Evolutionary conservation across 805 yeast species (phyloP).

Genomic region (Lachancea sp.): DNA sequence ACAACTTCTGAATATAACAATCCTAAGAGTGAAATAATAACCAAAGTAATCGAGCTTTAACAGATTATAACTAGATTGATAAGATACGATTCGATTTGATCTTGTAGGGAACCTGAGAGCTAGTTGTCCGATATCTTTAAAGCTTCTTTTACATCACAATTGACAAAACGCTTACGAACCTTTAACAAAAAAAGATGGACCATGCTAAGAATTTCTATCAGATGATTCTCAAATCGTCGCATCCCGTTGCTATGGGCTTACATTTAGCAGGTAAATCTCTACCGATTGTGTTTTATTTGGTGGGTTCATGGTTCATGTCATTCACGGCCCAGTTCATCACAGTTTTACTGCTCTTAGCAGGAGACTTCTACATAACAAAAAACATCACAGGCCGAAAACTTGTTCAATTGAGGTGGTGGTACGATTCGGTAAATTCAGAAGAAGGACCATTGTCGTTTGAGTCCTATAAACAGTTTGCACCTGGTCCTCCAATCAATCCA

Average conservation of each 20-base stretch:
- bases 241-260: conserved; percentile 27
- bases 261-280: conserved; percentile 29
- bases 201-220: conserved; percentile 28
- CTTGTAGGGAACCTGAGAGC: too few relatives aligned
- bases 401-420: conserved; percentile 97
- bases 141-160: too few relatives aligned
- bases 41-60: too few relatives aligned
- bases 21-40: too few relatives aligned
- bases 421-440: conserved; percentile 48
- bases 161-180: too few relatives aligned
- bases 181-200: too few relatives aligned
- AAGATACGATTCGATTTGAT: too few relatives aligned
- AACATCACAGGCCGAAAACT: conserved; percentile 84
- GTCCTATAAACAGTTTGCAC: conserved; percentile 35
- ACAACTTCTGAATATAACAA: too few relatives aligned
- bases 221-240: conserved; percentile 32
- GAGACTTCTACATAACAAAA: conserved; percentile 91
- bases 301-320: conserved; percentile 29
- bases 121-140: too few relatives aligned
- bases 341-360: conserved; percentile 68
- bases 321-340: conserved; percentile 57
- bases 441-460: conserved; percentile 29
- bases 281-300: conserved; percentile 29
- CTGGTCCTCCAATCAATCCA: conserved; percentile 60
- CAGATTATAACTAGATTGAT: too few relatives aligned